Conservation (phyloP, 2,329 filamentous ascomycete genomes). For the Aspergillus eucalypticola region DNA sequence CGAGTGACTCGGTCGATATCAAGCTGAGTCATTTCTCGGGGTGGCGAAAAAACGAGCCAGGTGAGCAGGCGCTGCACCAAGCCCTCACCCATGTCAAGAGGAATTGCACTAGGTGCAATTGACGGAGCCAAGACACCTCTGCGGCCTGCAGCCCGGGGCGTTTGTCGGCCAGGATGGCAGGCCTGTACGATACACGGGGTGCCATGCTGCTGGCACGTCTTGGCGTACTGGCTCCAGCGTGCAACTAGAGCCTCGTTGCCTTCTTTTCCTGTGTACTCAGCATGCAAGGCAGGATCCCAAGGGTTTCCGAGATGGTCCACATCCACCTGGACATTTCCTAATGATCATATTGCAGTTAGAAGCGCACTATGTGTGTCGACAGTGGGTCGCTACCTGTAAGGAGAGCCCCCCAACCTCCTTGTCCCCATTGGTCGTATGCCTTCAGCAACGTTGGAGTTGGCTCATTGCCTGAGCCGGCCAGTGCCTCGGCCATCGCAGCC, state of each 20-base stretch:
- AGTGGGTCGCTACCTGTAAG: slow-evolving; percentile 40
- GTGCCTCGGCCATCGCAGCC: slow-evolving; percentile 44
- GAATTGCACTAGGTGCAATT: slow-evolving; percentile 43
- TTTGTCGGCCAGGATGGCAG: slow-evolving; percentile 49
- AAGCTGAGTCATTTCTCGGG: slow-evolving; percentile 55
- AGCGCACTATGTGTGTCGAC: neutral
- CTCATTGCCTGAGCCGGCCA: slow-evolving; percentile 49
- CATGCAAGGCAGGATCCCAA: slow-evolving; percentile 30
- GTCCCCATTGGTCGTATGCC: slow-evolving; percentile 56
- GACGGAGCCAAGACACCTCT: slow-evolving; percentile 34
- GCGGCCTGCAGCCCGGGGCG: slow-evolving; percentile 41
- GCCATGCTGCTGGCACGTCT: slow-evolving; percentile 39
- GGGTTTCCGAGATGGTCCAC: slow-evolving; percentile 42
- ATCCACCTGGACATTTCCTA: slow-evolving; percentile 48
- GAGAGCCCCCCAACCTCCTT: slow-evolving; percentile 45
- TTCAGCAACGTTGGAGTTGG: slow-evolving; percentile 47
- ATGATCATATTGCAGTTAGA: neutral
- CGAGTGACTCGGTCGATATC: slow-evolving; percentile 58
- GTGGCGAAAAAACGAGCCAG: slow-evolving; percentile 47
- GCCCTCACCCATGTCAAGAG: slow-evolving; percentile 41
- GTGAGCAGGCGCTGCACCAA: slow-evolving; percentile 37
- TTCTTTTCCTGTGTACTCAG: slow-evolving; percentile 27
- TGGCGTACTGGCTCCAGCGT: slow-evolving; percentile 32
- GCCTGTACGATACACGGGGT: slow-evolving; percentile 48
- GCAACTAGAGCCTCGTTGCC: slow-evolving; percentile 21